Evolutionary conservation across 257 asterid genomes (phyloP).

Genomic region (Lycium ferocissimum): DNA sequence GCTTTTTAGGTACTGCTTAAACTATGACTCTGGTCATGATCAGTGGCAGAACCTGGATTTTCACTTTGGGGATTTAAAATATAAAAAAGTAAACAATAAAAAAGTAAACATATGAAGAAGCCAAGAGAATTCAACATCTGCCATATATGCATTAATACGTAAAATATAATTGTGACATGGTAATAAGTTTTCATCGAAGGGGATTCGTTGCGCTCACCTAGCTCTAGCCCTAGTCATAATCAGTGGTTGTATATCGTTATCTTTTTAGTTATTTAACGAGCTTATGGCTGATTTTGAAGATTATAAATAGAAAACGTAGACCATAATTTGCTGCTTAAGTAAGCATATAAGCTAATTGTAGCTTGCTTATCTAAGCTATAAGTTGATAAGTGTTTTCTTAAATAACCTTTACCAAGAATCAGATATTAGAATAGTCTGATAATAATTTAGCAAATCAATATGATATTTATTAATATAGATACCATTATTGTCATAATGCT

Average conservation of each 20-base stretch:
- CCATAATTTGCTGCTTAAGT: not conserved
- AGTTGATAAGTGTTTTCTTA: not conserved
- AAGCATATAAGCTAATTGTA: not conserved
- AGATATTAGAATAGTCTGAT: not conserved
- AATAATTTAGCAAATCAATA: not conserved
- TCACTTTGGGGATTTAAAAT: not conserved
- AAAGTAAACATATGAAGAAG: too few species aligned
- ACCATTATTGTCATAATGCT: constrained; percentile 5
- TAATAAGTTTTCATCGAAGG: too few species aligned
- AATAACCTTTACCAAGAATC: not conserved
- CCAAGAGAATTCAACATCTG: not conserved
- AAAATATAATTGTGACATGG: too few species aligned
- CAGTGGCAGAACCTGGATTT: too few species aligned
- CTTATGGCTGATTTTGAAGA: not conserved
- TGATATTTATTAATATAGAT: not conserved
- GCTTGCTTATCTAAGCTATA: not conserved
- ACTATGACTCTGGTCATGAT: not conserved
- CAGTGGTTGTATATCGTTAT: not conserved
- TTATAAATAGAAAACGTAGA: not conserved
- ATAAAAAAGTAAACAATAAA: too few species aligned
- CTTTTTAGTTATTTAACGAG: not conserved
- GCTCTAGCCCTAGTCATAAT: too few species aligned
- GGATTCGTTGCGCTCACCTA: too few species aligned
- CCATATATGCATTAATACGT: too few species aligned
- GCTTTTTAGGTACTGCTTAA: not conserved